phyloP scores from a whole-genome alignment of 2,329 filamentous ascomycete species.

The Trichoderma cornu-damae region DNA sequence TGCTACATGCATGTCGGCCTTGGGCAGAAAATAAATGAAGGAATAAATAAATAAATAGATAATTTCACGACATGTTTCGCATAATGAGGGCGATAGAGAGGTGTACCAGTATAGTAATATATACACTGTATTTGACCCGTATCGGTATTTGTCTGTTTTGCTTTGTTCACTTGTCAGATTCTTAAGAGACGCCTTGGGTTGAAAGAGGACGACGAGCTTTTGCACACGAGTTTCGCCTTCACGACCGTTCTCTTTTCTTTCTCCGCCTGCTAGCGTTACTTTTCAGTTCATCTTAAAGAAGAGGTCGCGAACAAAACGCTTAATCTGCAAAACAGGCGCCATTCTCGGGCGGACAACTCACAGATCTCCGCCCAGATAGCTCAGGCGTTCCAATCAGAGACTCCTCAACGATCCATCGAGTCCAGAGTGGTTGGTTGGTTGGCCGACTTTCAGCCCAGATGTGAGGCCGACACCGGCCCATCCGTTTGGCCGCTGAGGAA shows the following conservation, averaged over 20 bases:
- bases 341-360: no score
- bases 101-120: not conserved
- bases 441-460: constrained; percentile 31
- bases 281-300: not conserved
- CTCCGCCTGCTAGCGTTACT: no score
- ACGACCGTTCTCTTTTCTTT: not conserved
- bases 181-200: not conserved
- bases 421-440: constrained; percentile 22
- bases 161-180: not conserved
- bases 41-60: no score
- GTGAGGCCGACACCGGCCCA: constrained; percentile 29
- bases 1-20: not conserved
- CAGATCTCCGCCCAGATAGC: not conserved
- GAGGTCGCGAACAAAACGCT: not conserved
- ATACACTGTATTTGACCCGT: not conserved
- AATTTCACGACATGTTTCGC: not conserved
- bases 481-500: constrained; percentile 23
- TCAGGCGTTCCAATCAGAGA: constrained; percentile 13
- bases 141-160: not conserved
- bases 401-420: constrained; percentile 19
- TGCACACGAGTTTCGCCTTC: not conserved
- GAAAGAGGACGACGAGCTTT: not conserved
- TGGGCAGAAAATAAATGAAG: not conserved
- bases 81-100: not conserved
- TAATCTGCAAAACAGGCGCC: not conserved